Evolutionary conservation across 2,329 filamentous ascomycete genomes (phyloP).

Genomic region (Macroventuria anomochaeta): DNA sequence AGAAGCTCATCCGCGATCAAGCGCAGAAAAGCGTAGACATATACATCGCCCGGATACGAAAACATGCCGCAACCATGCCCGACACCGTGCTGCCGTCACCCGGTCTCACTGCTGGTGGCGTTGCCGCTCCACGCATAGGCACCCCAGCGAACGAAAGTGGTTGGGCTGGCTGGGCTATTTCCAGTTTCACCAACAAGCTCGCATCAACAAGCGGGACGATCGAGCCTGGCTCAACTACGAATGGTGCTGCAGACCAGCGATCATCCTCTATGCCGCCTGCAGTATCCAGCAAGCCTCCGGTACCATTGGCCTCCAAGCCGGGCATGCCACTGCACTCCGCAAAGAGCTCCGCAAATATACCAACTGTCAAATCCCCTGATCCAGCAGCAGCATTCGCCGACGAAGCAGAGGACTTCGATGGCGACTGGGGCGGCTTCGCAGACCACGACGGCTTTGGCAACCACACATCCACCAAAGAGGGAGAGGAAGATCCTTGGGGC

Average conservation of each 20-base stretch:
- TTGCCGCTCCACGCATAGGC: slow-evolving; percentile 72
- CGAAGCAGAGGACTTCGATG: slow-evolving; percentile 65
- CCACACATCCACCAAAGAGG: slow-evolving; percentile 42
- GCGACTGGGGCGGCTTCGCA: slow-evolving; percentile 77
- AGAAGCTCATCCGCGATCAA: slow-evolving; percentile 91
- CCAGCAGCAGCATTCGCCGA: slow-evolving; percentile 60
- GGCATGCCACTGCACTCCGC: slow-evolving; percentile 40
- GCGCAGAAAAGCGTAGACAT: slow-evolving; percentile 87
- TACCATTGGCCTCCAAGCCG: slow-evolving; percentile 53
- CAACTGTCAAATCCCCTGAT: slow-evolving; percentile 39
- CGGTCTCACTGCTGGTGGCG: slow-evolving; percentile 53
- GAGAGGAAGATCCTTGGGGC: slow-evolving; percentile 62
- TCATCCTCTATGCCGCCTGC: slow-evolving; percentile 58
- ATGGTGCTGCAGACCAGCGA: slow-evolving; percentile 53
- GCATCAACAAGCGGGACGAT: slow-evolving; percentile 87
- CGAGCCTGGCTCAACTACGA: slow-evolving; percentile 56
- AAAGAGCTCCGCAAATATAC: slow-evolving; percentile 36
- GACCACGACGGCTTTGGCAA: slow-evolving; percentile 54
- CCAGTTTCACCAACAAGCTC: slow-evolving; percentile 95
- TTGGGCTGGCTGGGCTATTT: slow-evolving; percentile 98
- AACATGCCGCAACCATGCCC: slow-evolving; percentile 77
- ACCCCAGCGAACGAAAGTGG: slow-evolving; percentile 73
- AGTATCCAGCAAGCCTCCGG: slow-evolving; percentile 56
- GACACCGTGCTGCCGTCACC: slow-evolving; percentile 78
- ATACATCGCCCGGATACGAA: slow-evolving; percentile 82